Evolutionary conservation across 306 rosid genomes (phyloP), one percentile per base, ranked within the genome.

Genomic region (Ammopiptanthus mongolicus): DNA sequence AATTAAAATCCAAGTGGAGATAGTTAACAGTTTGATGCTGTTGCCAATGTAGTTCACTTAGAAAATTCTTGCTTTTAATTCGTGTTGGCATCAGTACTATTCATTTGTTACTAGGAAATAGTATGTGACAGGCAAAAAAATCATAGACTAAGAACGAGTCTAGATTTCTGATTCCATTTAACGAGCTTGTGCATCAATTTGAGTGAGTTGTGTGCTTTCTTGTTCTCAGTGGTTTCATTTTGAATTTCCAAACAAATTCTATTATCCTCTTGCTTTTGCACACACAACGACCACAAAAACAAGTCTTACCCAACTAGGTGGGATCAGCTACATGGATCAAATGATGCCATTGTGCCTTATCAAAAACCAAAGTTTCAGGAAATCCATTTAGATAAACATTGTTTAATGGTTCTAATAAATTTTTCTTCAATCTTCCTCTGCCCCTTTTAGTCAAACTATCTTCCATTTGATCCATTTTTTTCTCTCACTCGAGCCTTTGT

Each of bases 401-500:
- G 51, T 74, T 60, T 66, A 14, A 59, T 28, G 59, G 44, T 47
- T 44, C 19, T 42, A n/a, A 59, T 6, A 15, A 15, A 28, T 15
- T 17, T 73, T 28, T 57, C 69, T 46, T 31, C 4, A 8, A 37
- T 36, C 8, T 28, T 15, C 63, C 53, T 62, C 52, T 22, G 15
- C 41, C 56, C 11, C 9, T 37, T 55, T 36, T 75, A 50, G 31
- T 28, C 51, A 14, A 39, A 41, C 15, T 41, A 29, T 44, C 58
- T 53, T 66, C 74, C 58, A 17, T 66, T 76, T 76, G 67, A 53
- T 28, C 48, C 36, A n/a, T 33, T 41, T 63, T 63, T 52, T 36
- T 36, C 2, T 51, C 63, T 17, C 56, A 34, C 1, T 36, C 1
- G 25, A 65, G 47, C 29, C n/a, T 64, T 21, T 64, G 8, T 52